A percentile compares a stretch with the other conserved stretches of the same genome.
Conservation (phyloP, 805 yeast species). For the Wickerhamomyces canadensis region DNA sequence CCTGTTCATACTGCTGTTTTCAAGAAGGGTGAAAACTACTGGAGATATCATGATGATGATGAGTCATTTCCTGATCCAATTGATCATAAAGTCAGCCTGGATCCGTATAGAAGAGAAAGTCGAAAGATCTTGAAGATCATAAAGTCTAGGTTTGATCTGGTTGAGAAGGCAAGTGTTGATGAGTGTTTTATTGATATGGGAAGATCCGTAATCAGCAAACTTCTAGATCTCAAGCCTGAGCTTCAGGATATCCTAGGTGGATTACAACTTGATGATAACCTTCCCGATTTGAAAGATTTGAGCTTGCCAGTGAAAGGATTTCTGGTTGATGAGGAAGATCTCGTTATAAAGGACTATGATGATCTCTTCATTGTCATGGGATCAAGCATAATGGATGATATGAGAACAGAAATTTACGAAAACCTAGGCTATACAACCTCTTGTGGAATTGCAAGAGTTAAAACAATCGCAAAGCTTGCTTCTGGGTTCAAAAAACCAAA, state of each 20-base stretch:
- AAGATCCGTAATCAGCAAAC: constrained; percentile 41
- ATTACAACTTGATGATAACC: constrained; percentile 15
- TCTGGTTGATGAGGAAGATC: constrained; percentile 10
- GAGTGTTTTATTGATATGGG: constrained; percentile 89
- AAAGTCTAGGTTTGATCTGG: constrained; percentile 52
- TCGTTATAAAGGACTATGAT: constrained; percentile 59
- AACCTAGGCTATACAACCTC: constrained; percentile 80
- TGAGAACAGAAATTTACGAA: constrained; percentile 47
- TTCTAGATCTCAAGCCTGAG: constrained; percentile 43
- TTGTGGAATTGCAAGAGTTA: constrained; percentile 76
- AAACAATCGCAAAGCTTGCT: constrained; percentile 79
- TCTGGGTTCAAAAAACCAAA: constrained; percentile 83
- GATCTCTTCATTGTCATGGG: constrained; percentile 68
- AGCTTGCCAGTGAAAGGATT: constrained; percentile 25
- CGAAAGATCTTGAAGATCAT: constrained; percentile 70
- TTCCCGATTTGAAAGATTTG: constrained; percentile 38
- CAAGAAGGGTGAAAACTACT: constrained; percentile 74
- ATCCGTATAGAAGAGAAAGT: constrained; percentile 86
- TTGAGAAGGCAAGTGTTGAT: constrained; percentile 94
- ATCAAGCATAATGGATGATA: constrained; percentile 46
- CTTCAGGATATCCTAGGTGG: constrained; percentile 22
- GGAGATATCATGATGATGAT: constrained; percentile 62
- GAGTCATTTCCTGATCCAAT: constrained; percentile 52
- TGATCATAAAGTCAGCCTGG: constrained; percentile 78
- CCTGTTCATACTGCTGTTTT: constrained; percentile 93